Base-by-base conservation (phyloP, 2,329 filamentous ascomycete species). In the Triangularia setosa region DNA sequence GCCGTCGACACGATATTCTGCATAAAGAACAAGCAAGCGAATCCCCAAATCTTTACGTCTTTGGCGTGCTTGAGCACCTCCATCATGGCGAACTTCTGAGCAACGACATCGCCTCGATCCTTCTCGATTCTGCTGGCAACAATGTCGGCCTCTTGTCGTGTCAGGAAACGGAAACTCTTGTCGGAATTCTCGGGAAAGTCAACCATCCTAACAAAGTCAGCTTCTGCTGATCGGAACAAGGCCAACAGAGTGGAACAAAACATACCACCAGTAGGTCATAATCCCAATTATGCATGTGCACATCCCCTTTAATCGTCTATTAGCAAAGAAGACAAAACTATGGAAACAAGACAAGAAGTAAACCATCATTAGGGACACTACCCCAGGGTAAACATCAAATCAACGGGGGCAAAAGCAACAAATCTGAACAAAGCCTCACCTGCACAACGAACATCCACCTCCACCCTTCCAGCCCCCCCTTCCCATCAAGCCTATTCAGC, bases 371-470 rank as follows among this genome's bases (percentile, higher is more conserved):
- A n/a, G n/a, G n/a, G n/a, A n/a, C n/a, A n/a, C n/a, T n/a, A 30
- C 27, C 27, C 14, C 30, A 35, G 4, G 12, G 30, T 14, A 11
- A 35, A 14, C 14, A n/a, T 4, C 11, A 12, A 21, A 8, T 21
- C 40, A 48, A 14, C 2, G 11, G 40, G 11, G 12, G 35, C 4
- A 48, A 48, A 21, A 21, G 12, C n/a, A 21, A 18, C 11, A 18
- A 48, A 48, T 2, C 5, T 33, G 12, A 21, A 40, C 35, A 40
- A 40, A n/a, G 7, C 35, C 40, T 6, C 40, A 48, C 40, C 69
- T 90, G 87, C 0, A 90, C 84, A 0, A 90, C 73, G 68, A 87
- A 90, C 86, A 90, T 90, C 80, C 84, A 90, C 27, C 86, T 83
- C 87, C 87, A 90, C 1, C 87, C 87, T 9, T 81, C 80, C 24